These are phyloP conservation scores for Boletus speciosus DNA, from an alignment of 768 basidiomycete genomes.

Conservation along the genomic window DNA sequence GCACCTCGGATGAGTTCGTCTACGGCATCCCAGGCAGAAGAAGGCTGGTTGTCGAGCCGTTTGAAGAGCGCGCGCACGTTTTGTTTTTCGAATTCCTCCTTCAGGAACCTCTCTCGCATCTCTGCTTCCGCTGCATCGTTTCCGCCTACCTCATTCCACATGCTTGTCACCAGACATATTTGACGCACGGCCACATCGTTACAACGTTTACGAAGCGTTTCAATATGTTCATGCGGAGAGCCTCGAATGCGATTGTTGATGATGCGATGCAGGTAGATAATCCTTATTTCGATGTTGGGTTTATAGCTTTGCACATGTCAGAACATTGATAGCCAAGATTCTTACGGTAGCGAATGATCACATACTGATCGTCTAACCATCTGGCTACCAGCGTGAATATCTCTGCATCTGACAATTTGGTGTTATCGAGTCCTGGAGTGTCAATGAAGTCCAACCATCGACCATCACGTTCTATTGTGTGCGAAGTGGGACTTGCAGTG, in stretches of 20 bases:
- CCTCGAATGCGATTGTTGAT: constrained; percentile 1
- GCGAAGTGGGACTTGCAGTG: neutral
- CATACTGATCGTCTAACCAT: neutral
- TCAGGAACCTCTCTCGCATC: neutral
- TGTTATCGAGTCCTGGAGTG: constrained; percentile 7
- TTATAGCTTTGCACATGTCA: neutral
- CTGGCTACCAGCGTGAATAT: neutral
- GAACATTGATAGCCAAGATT: neutral
- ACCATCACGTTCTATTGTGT: neutral
- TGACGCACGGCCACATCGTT: neutral
- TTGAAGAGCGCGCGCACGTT: neutral
- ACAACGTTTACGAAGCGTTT: constrained; percentile 2
- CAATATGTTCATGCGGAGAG: neutral
- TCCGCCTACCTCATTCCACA: constrained; percentile 4
- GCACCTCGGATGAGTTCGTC: neutral
- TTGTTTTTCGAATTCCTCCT: neutral
- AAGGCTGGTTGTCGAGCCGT: constrained; percentile 2
- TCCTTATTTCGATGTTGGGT: neutral
- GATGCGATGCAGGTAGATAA: constrained; percentile 8
- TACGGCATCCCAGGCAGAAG: constrained; percentile 1
- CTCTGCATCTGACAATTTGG: neutral
- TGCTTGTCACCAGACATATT: constrained; percentile 7
- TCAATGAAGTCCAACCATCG: constrained; percentile 2
- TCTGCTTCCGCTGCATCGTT: neutral
- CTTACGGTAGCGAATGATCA: neutral